phyloP scores from a whole-genome alignment of 768 basidiomycete species.

The Suillus plorans region DNA sequence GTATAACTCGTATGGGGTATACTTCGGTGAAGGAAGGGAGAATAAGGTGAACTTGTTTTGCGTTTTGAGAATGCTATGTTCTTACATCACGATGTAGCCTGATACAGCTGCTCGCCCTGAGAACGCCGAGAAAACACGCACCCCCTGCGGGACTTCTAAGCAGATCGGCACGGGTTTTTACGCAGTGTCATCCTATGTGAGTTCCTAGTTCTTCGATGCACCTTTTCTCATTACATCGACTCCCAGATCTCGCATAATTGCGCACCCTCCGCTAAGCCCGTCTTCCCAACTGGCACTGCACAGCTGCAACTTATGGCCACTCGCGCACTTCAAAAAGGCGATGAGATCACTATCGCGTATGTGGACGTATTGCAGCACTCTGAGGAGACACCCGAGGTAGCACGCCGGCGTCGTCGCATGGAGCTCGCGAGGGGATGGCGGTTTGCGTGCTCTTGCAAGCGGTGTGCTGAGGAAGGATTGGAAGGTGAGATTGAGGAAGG shows the following conservation, averaged over 20 bases:
- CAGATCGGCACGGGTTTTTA: conserved; percentile 80
- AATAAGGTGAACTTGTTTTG: conserved; percentile 53
- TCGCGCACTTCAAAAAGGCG: conserved; percentile 68
- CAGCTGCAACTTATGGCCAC: conserved; percentile 71
- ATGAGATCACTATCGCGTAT: conserved; percentile 73
- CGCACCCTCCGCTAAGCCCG: conserved; percentile 60
- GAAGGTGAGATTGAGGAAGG: conserved; percentile 34
- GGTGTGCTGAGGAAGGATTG: conserved; percentile 58
- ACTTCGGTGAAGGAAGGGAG: conserved; percentile 61
- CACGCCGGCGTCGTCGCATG: conserved; percentile 62
- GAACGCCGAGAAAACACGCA: conserved; percentile 72
- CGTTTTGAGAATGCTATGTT: not conserved
- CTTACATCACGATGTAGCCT: conserved; percentile 41
- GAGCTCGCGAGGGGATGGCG: conserved; percentile 82
- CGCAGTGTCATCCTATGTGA: conserved; percentile 70
- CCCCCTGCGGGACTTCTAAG: conserved; percentile 69
- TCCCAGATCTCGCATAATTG: conserved; percentile 70
- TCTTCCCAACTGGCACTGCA: conserved; percentile 64
- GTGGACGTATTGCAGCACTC: conserved; percentile 63
- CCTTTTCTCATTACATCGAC: not conserved
- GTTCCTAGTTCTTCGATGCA: conserved; percentile 17
- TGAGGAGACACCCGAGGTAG: conserved; percentile 52
- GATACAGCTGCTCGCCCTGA: conserved; percentile 56
- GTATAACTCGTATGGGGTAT: conserved; percentile 79
- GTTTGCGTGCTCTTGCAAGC: conserved; percentile 72